Base-by-base conservation (phyloP, 2,329 filamentous ascomycete species). In the Teratosphaeriaceae sp. region DNA sequence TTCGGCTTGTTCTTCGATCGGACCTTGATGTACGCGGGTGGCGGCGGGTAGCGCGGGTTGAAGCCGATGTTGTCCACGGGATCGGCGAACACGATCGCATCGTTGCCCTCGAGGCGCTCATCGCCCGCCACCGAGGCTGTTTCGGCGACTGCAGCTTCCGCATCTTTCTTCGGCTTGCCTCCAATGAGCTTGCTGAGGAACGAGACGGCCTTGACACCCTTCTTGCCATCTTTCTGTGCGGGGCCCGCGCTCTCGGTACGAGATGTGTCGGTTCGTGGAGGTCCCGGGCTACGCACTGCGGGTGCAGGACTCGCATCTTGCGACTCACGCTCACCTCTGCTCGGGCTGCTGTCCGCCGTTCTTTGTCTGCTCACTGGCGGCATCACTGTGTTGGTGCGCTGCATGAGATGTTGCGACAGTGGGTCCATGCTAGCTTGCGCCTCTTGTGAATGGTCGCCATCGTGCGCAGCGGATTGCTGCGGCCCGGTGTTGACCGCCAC, bases 11-110 rank as follows among this genome's bases (percentile, higher is more conserved):
- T 80, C 59, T 87, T 82, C 1, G 83, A 71, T 50, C 83, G 80
- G 46, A 95, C 84, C 51, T 88, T 87, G 57, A 97, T 92, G 59
- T 97, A 97, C 20, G 86, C 80, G 2, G 89, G 88, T 3, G 90
- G 89, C 42, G 89, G 86, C 51, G 92, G 92, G 59, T 94, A 83
- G 49, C 83, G 80, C 6, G 92, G 90, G 43, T 88, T 87, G 63
- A 84, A 97, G 46, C 88, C 84, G 42, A 75, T 65, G 20, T 78
- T 76, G 40, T 79, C 84, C 57, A 86, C 76, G 3, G 84, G 78
- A 46, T 87, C 83, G 27, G 84, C 84, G 63, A 94, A 90, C 46
- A 89, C 81, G 54, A 84, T 79, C 24, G 88, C 85, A 64, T 94
- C 83, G 69, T 83, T 85, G 42, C 88, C 88, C 62, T 94, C 85